These are phyloP conservation scores for Diversispora epigaea DNA, from an alignment of 192 early-diverging fungal species.

Conservation along the genomic window DNA sequence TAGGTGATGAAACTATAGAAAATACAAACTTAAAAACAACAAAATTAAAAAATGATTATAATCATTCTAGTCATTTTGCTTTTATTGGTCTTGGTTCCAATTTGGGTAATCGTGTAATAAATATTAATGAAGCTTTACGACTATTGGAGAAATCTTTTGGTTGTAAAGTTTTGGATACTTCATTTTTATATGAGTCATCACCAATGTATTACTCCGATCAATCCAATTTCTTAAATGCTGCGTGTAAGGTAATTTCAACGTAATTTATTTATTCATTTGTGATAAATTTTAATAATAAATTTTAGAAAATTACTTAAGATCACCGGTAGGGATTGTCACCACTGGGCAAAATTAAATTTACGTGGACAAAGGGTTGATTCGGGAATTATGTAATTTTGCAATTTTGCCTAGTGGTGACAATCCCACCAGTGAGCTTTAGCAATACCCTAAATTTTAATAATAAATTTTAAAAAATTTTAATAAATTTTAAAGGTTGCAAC, in stretches of 20 bases:
- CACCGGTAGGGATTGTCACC: no score
- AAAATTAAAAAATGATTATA: no score
- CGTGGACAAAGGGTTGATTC: no score
- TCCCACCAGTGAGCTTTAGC: no score
- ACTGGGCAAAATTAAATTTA: no score
- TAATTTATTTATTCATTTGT: constrained; percentile 23
- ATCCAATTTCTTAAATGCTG: constrained; percentile 87
- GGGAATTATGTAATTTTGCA: no score
- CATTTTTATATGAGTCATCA: constrained; percentile 93
- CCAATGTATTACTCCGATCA: constrained; percentile 98
- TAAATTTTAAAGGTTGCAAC: constrained; percentile 62
- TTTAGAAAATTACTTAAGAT: no score
- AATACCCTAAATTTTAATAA: no score
- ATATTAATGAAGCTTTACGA: constrained; percentile 75
- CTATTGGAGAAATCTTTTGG: constrained; percentile 46
- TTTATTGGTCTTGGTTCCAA: constrained; percentile 92
- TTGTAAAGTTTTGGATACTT: constrained; percentile 76
- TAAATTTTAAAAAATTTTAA: neutral
- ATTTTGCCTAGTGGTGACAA: no score
- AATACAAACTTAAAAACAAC: constrained; percentile 36
- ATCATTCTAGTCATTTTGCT: constrained; percentile 53
- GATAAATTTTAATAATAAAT: neutral
- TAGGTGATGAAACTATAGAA: constrained; percentile 17
- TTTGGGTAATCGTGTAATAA: constrained; percentile 75
- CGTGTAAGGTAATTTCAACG: constrained; percentile 61